These are phyloP conservation scores for Tuber calosporum DNA, from an alignment of 495 filamentous ascomycete genomes.

Conservation along the genomic window DNA sequence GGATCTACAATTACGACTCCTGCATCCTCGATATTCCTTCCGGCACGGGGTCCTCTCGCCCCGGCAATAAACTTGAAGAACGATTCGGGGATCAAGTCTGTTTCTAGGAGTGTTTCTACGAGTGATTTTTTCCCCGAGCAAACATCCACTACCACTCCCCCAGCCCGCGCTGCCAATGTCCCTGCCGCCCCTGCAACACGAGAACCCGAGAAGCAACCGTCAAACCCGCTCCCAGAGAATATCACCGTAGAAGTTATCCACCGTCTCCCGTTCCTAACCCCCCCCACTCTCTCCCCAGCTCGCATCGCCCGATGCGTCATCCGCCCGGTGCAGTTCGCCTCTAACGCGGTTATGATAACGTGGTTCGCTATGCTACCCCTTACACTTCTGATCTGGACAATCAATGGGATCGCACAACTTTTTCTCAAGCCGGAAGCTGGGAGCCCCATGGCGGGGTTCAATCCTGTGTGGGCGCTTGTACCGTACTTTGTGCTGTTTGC, in stretches of 20 bases:
- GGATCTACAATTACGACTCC: constrained; percentile 25
- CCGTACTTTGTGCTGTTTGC: constrained; percentile 10
- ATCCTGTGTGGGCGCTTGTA: background rate
- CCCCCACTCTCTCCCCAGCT: background rate
- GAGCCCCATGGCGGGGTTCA: background rate
- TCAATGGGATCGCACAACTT: background rate
- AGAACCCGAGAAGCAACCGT: background rate
- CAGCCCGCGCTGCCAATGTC: background rate
- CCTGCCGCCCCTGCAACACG: background rate
- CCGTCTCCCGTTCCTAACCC: background rate
- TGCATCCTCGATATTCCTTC: constrained; percentile 23
- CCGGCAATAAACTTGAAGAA: constrained; percentile 26
- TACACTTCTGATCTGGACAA: background rate
- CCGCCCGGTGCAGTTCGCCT: background rate
- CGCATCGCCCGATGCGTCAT: background rate
- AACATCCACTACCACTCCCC: background rate
- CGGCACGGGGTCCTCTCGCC: constrained; percentile 10
- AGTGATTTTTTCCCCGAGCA: constrained; percentile 12
- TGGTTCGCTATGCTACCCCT: background rate
- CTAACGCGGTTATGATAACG: background rate
- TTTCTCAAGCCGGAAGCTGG: background rate
- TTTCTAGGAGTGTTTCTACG: constrained; percentile 18
- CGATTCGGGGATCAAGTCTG: constrained; percentile 14
- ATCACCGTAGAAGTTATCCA: background rate
- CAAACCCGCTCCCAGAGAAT: background rate